Evolutionary conservation across 2,329 filamentous ascomycete species (phyloP), one percentile per base, ranked within the genome.

Genomic region (Colletotrichum lini): DNA sequence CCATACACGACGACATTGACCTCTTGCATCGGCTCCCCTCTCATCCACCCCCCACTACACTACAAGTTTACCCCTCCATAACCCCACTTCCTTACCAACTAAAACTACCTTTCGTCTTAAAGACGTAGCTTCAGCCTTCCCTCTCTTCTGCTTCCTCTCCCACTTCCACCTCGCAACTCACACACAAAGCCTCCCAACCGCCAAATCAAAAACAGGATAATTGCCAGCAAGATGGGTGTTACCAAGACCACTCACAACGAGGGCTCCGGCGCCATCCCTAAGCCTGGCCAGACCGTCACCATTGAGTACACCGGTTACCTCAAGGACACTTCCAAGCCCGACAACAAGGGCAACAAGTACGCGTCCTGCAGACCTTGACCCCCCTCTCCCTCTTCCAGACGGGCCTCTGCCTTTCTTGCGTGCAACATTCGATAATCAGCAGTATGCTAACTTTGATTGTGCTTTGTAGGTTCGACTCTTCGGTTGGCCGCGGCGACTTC

Each of bases 281-380:
- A 83, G 75, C 77, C 79, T 18, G 93, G 94, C 75, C 91, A 98
- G 81, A 89, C 84, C 35, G 94, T 98, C 78, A 90, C 89, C 79
- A 97, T 98, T 79, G 90, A 96, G 84, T 98, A 98, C 88, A 96
- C 93, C 52, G 96, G 96, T 77, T 98, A 87, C 84, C 88, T 98
- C 74, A 93, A 92, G 83, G 92, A 97, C 78, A 78, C 85, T 26
- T 83, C 79, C 74, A 83, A 89, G 80, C 82, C 88, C 21, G 86
- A 90, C 69, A 86, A 89, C 78, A 90, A 93, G 88, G 95, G 95
- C 77, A 83, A 81, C 35, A 80, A 94, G 95, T 97, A 85, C 16
- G 70, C 45, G 53, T 44, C n/a, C 35, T n/a, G 42, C 30, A 35
- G 9, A 35, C 30, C 45, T 23, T 16, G 16, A 21, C 64, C 66